Base-by-base conservation (phyloP, 306 rosid genomes). In the Cucurbita moschata region DNA sequence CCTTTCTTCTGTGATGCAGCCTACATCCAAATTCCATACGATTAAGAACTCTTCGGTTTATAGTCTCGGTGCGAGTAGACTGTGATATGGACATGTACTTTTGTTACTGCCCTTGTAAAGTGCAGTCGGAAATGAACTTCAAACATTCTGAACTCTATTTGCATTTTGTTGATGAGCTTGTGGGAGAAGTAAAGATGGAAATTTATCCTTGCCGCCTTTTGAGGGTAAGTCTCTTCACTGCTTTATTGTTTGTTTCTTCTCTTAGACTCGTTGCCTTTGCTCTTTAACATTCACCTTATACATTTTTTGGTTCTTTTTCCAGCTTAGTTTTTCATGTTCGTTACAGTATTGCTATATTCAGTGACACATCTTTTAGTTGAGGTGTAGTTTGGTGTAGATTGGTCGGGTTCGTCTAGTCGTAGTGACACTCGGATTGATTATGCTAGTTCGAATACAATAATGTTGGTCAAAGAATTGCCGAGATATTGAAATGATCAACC, bases 1-100 rank as follows among this genome's bases (percentile, higher is more conserved):
- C 99, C 99, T 65, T 94, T 94, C 49, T 75, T 84, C 26, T 91
- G 90, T 19, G 97, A 94, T 13, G 99, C 97, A 21, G 97, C 97
- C 19, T 88, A 91, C 77, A 94, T 91, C 77, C 96, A 94, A 81
- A 94, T 94, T 37, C 99, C 99, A 50, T 86, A 84, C 7, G 96
- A 91, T 61, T 94, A 94, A 89, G 23, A 38, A 75, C 23, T 21
- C 38, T 66, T 15, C 0, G 7, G 23, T 49, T 26, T 13, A 4
- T 26, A 46, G 58, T 67, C 8, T 35, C 10, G 4, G 6, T 12
- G 6, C 5, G 10, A 47, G 38, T 49, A 12, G 73, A 68, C 23
- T 69, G 73, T 9, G 46, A 49, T 47, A 19, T 69, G 30, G 44
- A 49, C 39, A 69, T 47, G 74, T 49, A 49, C 15, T 10, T 67